phyloP scores from a whole-genome alignment of 768 basidiomycete species.

The Tremella yokohamensis region DNA sequence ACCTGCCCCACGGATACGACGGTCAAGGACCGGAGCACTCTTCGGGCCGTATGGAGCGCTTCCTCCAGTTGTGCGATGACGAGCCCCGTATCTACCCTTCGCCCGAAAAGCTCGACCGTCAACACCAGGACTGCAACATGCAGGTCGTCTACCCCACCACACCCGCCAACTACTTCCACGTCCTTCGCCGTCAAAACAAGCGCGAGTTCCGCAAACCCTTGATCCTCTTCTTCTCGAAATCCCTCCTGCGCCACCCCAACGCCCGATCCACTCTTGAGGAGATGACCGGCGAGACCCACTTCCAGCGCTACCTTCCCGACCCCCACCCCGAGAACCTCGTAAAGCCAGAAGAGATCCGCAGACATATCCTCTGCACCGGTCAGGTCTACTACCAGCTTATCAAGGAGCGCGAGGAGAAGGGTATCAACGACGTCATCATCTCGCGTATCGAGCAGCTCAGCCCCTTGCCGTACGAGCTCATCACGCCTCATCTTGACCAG shows the following conservation, averaged over 20 bases:
- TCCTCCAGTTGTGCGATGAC: constrained; percentile 96
- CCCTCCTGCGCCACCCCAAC: constrained; percentile 85
- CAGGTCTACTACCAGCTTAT: constrained; percentile 91
- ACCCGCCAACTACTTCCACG: constrained; percentile 97
- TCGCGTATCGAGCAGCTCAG: constrained; percentile 92
- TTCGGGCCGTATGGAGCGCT: constrained; percentile 88
- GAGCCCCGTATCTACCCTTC: constrained; percentile 88
- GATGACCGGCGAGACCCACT: constrained; percentile 81
- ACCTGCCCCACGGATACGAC: constrained; percentile 91
- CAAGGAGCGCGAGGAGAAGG: constrained; percentile 83
- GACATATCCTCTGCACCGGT: constrained; percentile 90
- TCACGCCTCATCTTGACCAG: constrained; percentile 89
- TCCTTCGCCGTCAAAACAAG: constrained; percentile 91
- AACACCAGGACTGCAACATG: constrained; percentile 99
- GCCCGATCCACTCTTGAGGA: constrained; percentile 82
- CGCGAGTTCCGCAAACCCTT: constrained; percentile 84
- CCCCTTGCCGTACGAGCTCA: constrained; percentile 94
- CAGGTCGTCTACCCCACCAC: constrained; percentile 97
- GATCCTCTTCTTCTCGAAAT: constrained; percentile 95
- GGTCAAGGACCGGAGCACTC: constrained; percentile 99
- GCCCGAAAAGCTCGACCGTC: constrained; percentile 81
- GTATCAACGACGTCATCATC: constrained; percentile 89
- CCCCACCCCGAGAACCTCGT: constrained; percentile 66
- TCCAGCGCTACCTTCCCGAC: constrained; percentile 92
- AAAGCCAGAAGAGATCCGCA: constrained; percentile 77